Percentiles rank a stretch among this genome's conserved stretches.
phyloP scores from a whole-genome alignment of 139 green algal genomes.

The Eudorina sp. region DNA sequence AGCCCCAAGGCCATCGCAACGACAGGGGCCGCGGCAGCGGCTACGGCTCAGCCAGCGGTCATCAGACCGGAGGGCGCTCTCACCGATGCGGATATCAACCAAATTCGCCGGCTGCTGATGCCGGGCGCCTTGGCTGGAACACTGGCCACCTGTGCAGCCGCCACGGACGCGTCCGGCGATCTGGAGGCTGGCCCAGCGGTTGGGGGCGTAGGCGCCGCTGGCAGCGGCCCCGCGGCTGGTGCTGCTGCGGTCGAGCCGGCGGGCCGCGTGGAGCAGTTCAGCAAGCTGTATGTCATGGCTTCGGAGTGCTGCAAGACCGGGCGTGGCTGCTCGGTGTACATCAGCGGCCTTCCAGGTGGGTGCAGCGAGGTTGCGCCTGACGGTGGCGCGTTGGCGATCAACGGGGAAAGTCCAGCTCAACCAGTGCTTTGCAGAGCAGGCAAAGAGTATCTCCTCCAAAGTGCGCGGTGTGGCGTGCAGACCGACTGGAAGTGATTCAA shows the following conservation, averaged over 20 bases:
- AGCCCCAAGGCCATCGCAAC: neutral
- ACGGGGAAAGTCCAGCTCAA: no score
- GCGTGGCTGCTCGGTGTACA: constrained; percentile 43
- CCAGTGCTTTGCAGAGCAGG: no score
- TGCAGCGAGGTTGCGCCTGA: neutral
- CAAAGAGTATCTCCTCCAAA: no score
- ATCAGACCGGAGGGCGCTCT: neutral
- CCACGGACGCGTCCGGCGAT: neutral
- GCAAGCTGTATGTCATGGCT: constrained; percentile 36
- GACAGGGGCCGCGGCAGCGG: neutral
- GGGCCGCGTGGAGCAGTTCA: constrained; percentile 31
- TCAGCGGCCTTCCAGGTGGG: constrained; percentile 58
- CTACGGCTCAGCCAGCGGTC: no score
- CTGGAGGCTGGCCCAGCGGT: neutral
- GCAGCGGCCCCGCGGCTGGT: neutral
- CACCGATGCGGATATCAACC: neutral
- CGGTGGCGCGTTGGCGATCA: no score
- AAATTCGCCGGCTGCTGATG: constrained; percentile 33
- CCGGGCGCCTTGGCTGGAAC: constrained; percentile 1
- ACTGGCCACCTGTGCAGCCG: neutral
- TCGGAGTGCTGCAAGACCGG: constrained; percentile 8
- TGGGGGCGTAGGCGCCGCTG: neutral
- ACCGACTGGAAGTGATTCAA: no score
- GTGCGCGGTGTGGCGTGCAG: no score
- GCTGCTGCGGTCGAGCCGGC: constrained; percentile 7